Evolutionary conservation across 345 rosid genomes (phyloP).

Genomic region (Linum tenue): DNA sequence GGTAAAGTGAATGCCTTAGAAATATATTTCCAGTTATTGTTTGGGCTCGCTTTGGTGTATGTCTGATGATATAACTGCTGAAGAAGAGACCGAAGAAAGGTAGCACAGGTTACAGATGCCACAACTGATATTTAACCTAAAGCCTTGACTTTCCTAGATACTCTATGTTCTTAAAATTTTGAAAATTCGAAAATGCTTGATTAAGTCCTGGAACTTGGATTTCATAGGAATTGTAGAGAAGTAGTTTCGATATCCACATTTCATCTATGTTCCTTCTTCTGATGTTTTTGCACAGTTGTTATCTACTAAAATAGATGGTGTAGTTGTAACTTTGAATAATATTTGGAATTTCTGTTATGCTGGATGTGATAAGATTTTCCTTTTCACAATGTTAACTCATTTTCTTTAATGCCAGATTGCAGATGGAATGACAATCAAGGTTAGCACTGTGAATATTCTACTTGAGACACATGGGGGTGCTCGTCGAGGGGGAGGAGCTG

Average conservation of each 20-base stretch:
- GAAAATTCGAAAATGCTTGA: too few species aligned
- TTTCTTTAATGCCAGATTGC: conserved; percentile 59
- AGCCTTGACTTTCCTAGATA: background rate
- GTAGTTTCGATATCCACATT: too few species aligned
- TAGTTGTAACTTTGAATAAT: too few species aligned
- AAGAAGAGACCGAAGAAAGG: background rate
- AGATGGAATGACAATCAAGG: conserved; percentile 96
- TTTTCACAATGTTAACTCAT: background rate
- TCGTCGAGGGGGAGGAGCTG: conserved; percentile 61
- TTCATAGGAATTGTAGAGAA: too few species aligned
- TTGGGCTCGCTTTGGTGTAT: background rate
- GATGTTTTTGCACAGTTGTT: too few species aligned
- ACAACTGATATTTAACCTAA: background rate
- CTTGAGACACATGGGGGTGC: conserved; percentile 83
- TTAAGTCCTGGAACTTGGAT: too few species aligned
- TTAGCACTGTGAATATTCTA: conserved; percentile 80
- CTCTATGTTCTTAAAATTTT: too few species aligned
- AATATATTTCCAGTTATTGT: background rate
- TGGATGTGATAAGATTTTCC: background rate
- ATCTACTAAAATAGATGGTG: too few species aligned
- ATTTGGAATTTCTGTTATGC: background rate
- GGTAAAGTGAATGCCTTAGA: conserved; percentile 33
- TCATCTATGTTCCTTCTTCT: too few species aligned
- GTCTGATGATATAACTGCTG: background rate
- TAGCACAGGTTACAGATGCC: background rate